Evolutionary conservation across 169 alveolate species (phyloP).

Genomic region (Cryptosporidium parvum): DNA sequence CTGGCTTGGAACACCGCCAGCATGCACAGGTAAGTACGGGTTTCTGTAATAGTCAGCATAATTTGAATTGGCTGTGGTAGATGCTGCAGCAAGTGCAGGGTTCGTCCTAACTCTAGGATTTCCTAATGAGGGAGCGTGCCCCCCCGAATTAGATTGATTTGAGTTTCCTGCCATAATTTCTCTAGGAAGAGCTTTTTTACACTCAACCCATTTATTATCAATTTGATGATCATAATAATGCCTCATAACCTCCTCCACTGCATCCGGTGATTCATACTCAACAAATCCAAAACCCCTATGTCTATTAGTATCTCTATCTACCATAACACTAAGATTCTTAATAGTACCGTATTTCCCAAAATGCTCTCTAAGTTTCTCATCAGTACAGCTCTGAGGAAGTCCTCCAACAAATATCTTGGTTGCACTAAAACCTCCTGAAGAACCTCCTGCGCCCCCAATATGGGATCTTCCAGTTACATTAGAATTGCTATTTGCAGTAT

Average conservation of each 20-base stretch:
- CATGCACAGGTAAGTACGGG: constrained; percentile 55
- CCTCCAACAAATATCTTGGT: constrained; percentile 91
- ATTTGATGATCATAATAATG: constrained; percentile 76
- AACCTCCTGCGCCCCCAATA: background rate
- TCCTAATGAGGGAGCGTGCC: constrained; percentile 25
- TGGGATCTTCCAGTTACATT: constrained; percentile 21
- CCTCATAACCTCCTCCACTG: constrained; percentile 79
- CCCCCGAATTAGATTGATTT: constrained; percentile 5
- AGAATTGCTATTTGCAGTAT: constrained; percentile 33
- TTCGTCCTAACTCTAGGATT: constrained; percentile 45
- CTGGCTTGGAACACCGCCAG: constrained; percentile 61
- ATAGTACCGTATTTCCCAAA: constrained; percentile 82
- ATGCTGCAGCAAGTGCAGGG: constrained; percentile 36
- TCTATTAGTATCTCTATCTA: constrained; percentile 83
- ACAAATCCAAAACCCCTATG: constrained; percentile 85
- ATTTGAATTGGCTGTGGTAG: constrained; percentile 33
- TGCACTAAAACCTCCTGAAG: constrained; percentile 70
- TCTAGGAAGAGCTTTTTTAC: constrained; percentile 81
- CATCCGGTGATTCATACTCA: constrained; percentile 78
- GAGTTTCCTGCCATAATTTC: constrained; percentile 72
- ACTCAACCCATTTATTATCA: constrained; percentile 81
- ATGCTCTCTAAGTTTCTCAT: constrained; percentile 84
- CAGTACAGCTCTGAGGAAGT: constrained; percentile 83
- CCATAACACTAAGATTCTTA: constrained; percentile 83
- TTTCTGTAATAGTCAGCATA: constrained; percentile 66